Percentiles rank a stretch among this genome's conserved stretches.
These are phyloP conservation scores for Lasiosphaeriaceae sp. DNA, from an alignment of 495 filamentous ascomycete genomes.

Conservation along the genomic window DNA sequence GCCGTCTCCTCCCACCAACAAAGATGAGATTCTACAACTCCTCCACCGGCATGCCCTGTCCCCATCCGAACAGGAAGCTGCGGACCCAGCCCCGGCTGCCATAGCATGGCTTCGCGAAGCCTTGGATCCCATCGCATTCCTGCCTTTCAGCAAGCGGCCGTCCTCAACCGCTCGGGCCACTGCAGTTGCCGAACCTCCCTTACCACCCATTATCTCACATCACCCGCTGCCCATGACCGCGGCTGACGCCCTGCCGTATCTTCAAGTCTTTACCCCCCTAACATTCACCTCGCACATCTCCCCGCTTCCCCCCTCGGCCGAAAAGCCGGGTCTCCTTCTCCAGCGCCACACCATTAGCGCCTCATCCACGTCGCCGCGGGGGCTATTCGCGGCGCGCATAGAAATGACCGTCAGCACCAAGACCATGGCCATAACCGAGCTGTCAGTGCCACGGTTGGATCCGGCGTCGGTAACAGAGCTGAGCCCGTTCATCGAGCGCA, in stretches of 20 bases:
- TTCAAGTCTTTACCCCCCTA: conserved; percentile 54
- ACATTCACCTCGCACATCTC: conserved; percentile 47
- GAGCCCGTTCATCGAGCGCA: conserved; percentile 33
- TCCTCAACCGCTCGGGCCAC: conserved; percentile 11
- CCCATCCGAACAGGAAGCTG: conserved; percentile 26
- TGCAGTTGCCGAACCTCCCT: conserved; percentile 8
- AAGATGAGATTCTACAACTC: conserved; percentile 32
- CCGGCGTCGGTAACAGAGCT: conserved; percentile 40
- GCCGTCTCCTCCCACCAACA: conserved; percentile 22
- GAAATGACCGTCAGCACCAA: conserved; percentile 47
- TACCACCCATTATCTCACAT: conserved; percentile 43
- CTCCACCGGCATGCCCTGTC: conserved; percentile 33
- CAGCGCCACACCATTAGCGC: conserved; percentile 41
- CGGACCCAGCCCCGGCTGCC: conserved; percentile 16
- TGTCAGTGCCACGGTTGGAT: conserved; percentile 41
- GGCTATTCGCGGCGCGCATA: conserved; percentile 43
- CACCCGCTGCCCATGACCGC: conserved; percentile 47
- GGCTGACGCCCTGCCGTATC: conserved; percentile 53
- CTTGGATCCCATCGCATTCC: conserved; percentile 43
- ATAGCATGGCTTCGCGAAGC: conserved; percentile 35
- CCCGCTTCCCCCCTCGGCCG: conserved; percentile 26
- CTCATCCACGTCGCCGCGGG: conserved; percentile 28
- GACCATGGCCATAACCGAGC: conserved; percentile 30
- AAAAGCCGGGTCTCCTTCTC: conserved; percentile 20
- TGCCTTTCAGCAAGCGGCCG: conserved; percentile 44